phyloP scores from a whole-genome alignment of 106 monocot genomes.

The Allium sativum region DNA sequence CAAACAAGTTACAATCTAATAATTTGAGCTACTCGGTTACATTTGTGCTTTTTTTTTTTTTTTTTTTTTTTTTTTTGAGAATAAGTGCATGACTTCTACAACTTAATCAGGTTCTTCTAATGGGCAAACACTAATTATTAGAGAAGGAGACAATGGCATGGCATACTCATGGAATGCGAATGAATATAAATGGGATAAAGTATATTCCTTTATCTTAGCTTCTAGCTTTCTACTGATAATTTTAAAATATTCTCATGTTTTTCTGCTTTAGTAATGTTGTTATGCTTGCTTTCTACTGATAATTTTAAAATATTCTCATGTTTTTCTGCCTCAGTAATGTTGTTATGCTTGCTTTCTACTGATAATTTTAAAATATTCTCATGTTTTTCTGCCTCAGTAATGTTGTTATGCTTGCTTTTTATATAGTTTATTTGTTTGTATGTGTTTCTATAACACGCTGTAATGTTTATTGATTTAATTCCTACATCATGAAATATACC shows the following conservation, averaged over 20 bases:
- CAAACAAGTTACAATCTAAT: background rate
- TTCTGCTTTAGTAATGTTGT: background rate
- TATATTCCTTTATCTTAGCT: constrained; percentile 12
- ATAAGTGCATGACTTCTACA: background rate
- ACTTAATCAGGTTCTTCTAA: constrained; percentile 46
- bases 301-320: background rate
- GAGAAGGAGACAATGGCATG: constrained; percentile 96
- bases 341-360: background rate
- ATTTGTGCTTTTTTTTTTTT: background rate
- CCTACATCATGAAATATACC: no score
- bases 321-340: background rate
- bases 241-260: background rate
- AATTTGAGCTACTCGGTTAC: background rate
- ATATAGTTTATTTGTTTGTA: no score
- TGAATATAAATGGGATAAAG: constrained; percentile 87
- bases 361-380: background rate
- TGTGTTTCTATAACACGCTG: no score
- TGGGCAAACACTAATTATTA: constrained; percentile 76
- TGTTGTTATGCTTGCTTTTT: background rate
- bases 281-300: background rate
- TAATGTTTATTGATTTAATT: no score
- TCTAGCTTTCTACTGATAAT: no score
- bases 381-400: background rate
- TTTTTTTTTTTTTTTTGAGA: background rate
- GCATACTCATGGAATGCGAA: constrained; percentile 91